Evolutionary conservation across 2,329 filamentous ascomycete species (phyloP).

Genomic region (Lecanicillium sp.): DNA sequence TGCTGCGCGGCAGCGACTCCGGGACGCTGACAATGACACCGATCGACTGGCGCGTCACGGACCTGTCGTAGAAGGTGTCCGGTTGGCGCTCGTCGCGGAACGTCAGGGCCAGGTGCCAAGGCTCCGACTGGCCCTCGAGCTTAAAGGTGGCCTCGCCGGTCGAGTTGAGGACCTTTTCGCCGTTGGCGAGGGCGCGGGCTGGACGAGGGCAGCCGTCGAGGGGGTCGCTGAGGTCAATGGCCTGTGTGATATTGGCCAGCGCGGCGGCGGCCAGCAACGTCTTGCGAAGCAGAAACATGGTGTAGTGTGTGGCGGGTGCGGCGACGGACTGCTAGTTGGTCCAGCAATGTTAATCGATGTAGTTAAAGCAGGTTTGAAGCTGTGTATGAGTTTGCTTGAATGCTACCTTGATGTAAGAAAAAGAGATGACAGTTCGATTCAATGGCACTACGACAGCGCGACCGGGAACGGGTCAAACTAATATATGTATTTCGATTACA

Average conservation of each 20-base stretch:
- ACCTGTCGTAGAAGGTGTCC: not conserved
- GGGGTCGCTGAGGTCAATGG: slow-evolving; percentile 7
- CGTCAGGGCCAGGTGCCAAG: slow-evolving; percentile 9
- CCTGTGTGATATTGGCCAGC: not conserved
- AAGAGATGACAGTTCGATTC: too few relatives aligned
- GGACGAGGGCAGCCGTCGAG: slow-evolving; percentile 9
- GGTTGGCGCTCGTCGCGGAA: slow-evolving; percentile 9
- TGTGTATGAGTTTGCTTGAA: too few relatives aligned
- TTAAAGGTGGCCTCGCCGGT: slow-evolving; percentile 6
- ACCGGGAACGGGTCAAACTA: too few relatives aligned
- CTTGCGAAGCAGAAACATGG: slow-evolving; percentile 11
- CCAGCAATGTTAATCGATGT: too few relatives aligned
- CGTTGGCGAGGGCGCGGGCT: not conserved
- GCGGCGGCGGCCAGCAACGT: slow-evolving; percentile 1
- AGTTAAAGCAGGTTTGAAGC: too few relatives aligned
- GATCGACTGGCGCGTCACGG: slow-evolving; percentile 4
- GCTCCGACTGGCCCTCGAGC: not conserved
- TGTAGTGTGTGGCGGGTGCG: too few relatives aligned
- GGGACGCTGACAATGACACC: slow-evolving; percentile 11
- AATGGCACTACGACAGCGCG: too few relatives aligned
- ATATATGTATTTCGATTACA: too few relatives aligned
- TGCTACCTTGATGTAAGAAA: too few relatives aligned
- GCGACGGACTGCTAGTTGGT: too few relatives aligned
- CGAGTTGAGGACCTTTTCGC: slow-evolving; percentile 9
- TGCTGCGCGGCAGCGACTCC: slow-evolving; percentile 2